Conservation (phyloP, 306 rosid species). For the Sophora flavescens region DNA sequence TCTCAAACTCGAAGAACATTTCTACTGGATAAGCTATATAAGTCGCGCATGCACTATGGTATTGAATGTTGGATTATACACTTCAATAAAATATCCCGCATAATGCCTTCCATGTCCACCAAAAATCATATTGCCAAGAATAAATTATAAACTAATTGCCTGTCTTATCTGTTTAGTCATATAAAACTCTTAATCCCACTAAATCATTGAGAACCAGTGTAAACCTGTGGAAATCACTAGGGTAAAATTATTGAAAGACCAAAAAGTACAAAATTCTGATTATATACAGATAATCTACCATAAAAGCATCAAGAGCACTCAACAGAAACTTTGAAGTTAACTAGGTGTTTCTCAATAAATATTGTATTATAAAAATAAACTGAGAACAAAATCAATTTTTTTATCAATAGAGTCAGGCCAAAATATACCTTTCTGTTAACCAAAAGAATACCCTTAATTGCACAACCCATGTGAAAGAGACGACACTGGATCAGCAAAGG, state of each 20-base stretch:
- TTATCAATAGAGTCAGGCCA: background rate
- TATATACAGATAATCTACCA: background rate
- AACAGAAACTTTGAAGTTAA: background rate
- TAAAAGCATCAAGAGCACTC: slow-evolving; percentile 19
- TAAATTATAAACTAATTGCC: background rate
- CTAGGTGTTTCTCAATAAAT: slow-evolving; percentile 3
- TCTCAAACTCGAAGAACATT: slow-evolving; percentile 14
- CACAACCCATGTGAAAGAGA: slow-evolving; percentile 69
- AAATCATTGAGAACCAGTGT: background rate
- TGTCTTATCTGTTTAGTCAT: background rate
- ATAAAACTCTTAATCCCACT: background rate
- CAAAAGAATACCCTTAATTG: slow-evolving; percentile 83
- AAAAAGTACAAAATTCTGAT: slow-evolving; percentile 13
- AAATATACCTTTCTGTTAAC: slow-evolving; percentile 68
- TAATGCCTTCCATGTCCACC: slow-evolving; percentile 12
- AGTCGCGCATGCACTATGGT: slow-evolving; percentile 12
- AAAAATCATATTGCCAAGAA: slow-evolving; percentile 18
- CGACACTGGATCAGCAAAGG: slow-evolving; percentile 86
- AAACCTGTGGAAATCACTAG: background rate
- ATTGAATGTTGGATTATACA: slow-evolving; percentile 19
- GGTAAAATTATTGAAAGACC: background rate
- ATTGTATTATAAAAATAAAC: background rate
- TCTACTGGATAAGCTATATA: background rate
- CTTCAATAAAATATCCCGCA: background rate
- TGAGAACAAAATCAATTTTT: background rate